Conservation (phyloP, 2,329 filamentous ascomycete genomes). For the Neonectria hederae region DNA sequence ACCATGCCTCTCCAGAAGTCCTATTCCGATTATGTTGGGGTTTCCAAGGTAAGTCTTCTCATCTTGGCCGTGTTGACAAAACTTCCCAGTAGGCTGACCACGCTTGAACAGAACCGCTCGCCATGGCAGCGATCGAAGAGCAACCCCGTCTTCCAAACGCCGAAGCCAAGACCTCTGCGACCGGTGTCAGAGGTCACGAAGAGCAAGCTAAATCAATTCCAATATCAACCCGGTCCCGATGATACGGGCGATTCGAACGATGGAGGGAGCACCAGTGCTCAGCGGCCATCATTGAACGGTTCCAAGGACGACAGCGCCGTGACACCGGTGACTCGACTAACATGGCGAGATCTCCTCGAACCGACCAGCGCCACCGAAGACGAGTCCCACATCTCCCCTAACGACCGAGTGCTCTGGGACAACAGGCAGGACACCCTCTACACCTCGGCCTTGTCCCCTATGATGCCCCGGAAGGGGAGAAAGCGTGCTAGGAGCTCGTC, state of each 20-base stretch:
- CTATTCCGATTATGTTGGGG: slow-evolving; percentile 50
- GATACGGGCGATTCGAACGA: slow-evolving; percentile 33
- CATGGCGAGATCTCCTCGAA: slow-evolving; percentile 68
- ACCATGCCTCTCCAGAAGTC: slow-evolving; percentile 54
- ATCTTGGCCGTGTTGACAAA: slow-evolving; percentile 8
- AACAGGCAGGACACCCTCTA: slow-evolving; percentile 56
- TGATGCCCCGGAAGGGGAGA: slow-evolving; percentile 60
- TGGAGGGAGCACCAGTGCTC: slow-evolving; percentile 11
- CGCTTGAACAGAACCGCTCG: slow-evolving; percentile 47
- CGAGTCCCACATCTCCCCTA: slow-evolving; percentile 62
- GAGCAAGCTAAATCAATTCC: slow-evolving; percentile 68
- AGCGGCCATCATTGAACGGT: slow-evolving; percentile 21
- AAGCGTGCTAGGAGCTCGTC: slow-evolving; percentile 81
- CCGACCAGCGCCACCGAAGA: slow-evolving; percentile 53
- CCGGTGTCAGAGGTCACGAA: slow-evolving; percentile 68
- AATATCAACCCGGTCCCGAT: slow-evolving; percentile 46
- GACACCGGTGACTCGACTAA: slow-evolving; percentile 63
- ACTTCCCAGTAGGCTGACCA: slow-evolving; percentile 12
- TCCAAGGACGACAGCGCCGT: slow-evolving; percentile 37
- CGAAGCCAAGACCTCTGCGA: slow-evolving; percentile 51
- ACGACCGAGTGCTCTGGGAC: slow-evolving; percentile 70
- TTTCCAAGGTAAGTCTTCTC: slow-evolving; percentile 44
- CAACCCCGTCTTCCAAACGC: slow-evolving; percentile 54
- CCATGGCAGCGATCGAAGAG: slow-evolving; percentile 66
- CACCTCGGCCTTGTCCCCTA: slow-evolving; percentile 56